Conservation (phyloP, 2,329 filamentous ascomycete species). For the Spiromastix sp. region DNA sequence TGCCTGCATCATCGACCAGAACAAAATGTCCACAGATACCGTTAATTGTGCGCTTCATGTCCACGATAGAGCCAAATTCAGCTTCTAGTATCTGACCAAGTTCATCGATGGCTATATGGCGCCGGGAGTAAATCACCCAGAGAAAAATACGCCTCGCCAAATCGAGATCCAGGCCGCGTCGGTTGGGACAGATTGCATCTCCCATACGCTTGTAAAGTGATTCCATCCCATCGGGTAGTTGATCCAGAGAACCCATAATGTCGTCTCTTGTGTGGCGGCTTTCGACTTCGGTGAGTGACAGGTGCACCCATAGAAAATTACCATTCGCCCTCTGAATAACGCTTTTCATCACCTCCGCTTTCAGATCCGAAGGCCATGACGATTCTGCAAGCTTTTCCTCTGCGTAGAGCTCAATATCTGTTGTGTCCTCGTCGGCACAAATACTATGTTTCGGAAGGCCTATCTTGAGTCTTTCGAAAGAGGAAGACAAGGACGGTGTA, state of each 20-base stretch:
- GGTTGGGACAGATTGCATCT: conserved; percentile 6
- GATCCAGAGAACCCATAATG: conserved; percentile 9
- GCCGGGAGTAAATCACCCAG: conserved; percentile 16
- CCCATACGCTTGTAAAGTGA: conserved; percentile 20
- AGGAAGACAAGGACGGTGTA: conserved; percentile 1
- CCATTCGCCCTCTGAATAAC: conserved; percentile 10
- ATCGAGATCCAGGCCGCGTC: neutral
- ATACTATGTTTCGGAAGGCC: neutral
- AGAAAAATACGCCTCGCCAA: conserved; percentile 13
- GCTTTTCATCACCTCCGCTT: conserved; percentile 2
- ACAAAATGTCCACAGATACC: conserved; percentile 20
- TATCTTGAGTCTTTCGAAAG: conserved; percentile 5
- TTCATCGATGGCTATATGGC: conserved; percentile 15
- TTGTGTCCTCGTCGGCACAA: neutral
- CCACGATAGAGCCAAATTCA: conserved; percentile 11
- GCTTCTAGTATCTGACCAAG: conserved; percentile 16
- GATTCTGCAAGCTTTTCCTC: conserved; percentile 9
- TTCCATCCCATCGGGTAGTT: conserved; percentile 18
- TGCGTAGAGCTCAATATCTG: conserved; percentile 10
- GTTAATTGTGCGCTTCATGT: conserved; percentile 14
- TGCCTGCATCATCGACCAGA: conserved; percentile 11
- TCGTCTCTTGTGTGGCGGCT: conserved; percentile 10
- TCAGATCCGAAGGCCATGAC: conserved; percentile 2
- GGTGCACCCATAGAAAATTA: conserved; percentile 13
- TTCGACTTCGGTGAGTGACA: conserved; percentile 10